These are phyloP conservation scores for Lactarius quietus DNA, from an alignment of 768 basidiomycete species.

Conservation along the genomic window DNA sequence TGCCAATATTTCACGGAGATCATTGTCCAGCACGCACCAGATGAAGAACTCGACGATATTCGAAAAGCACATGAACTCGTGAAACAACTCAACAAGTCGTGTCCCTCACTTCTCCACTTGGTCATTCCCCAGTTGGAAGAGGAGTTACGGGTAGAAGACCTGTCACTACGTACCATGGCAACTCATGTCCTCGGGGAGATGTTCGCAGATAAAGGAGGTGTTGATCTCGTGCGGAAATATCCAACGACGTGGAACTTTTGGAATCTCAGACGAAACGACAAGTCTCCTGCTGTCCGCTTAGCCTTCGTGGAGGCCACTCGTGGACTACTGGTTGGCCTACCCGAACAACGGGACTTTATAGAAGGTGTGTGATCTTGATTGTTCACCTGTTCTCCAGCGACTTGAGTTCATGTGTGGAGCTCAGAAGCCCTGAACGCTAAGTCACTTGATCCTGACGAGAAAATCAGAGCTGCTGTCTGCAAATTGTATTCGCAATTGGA, in stretches of 20 bases:
- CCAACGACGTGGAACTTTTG: slow-evolving; percentile 83
- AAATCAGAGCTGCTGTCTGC: slow-evolving; percentile 82
- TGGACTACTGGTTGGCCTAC: slow-evolving; percentile 57
- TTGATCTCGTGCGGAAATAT: slow-evolving; percentile 75
- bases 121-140: slow-evolving; percentile 93
- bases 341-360: slow-evolving; percentile 64
- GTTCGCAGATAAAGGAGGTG: slow-evolving; percentile 73
- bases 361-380: slow-evolving; percentile 53
- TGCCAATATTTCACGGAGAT: slow-evolving; percentile 93
- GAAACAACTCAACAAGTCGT: slow-evolving; percentile 73
- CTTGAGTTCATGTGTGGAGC: slow-evolving; percentile 3
- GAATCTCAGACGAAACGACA: slow-evolving; percentile 77
- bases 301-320: slow-evolving; percentile 71
- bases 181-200: slow-evolving; percentile 87
- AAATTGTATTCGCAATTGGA: slow-evolving; percentile 78
- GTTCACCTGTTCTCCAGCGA: background rate
- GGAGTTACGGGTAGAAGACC: slow-evolving; percentile 75
- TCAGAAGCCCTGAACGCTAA: slow-evolving; percentile 60
- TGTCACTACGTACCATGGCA: slow-evolving; percentile 70
- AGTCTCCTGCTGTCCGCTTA: slow-evolving; percentile 62
- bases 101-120: slow-evolving; percentile 78
- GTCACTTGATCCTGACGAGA: slow-evolving; percentile 85
- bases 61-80: slow-evolving; percentile 81
- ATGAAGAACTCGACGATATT: slow-evolving; percentile 67
- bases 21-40: slow-evolving; percentile 55